These are phyloP conservation scores for Candida ovalis DNA, from an alignment of 805 yeast genomes.

Conservation along the genomic window DNA sequence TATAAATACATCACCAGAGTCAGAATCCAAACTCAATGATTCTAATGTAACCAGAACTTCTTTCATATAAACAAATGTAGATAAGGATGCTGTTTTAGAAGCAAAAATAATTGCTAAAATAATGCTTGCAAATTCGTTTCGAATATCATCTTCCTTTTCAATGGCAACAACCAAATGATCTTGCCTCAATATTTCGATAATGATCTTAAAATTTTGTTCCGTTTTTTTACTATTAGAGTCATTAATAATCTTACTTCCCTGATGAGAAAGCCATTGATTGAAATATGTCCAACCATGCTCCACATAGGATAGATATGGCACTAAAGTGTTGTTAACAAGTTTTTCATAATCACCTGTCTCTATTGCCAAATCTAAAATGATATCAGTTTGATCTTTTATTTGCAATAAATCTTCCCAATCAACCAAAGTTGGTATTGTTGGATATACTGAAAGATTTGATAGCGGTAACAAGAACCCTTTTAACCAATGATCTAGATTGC, in stretches of 20 bases:
- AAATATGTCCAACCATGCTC: slow-evolving; percentile 13
- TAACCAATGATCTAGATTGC: slow-evolving; percentile 20
- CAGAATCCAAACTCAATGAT: slow-evolving; percentile 8
- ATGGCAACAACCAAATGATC: slow-evolving; percentile 17
- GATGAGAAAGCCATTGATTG: slow-evolving; percentile 18
- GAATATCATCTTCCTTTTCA: neutral
- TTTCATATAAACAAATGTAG: slow-evolving; percentile 23
- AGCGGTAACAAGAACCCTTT: slow-evolving; percentile 22
- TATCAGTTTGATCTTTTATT: slow-evolving; percentile 17
- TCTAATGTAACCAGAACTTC: slow-evolving; percentile 21
- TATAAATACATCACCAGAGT: neutral
- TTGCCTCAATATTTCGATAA: slow-evolving; percentile 21
- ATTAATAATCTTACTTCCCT: slow-evolving; percentile 11
- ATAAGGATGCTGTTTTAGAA: slow-evolving; percentile 23
- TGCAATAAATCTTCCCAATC: slow-evolving; percentile 19
- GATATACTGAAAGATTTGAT: slow-evolving; percentile 6
- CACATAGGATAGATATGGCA: slow-evolving; percentile 18
- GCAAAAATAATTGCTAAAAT: slow-evolving; percentile 22
- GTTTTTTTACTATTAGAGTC: neutral
- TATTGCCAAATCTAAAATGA: slow-evolving; percentile 13
- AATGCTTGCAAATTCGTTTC: slow-evolving; percentile 15
- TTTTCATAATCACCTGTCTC: slow-evolving; percentile 2
- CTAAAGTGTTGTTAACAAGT: slow-evolving; percentile 12
- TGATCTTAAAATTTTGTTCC: slow-evolving; percentile 6
- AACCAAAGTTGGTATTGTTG: slow-evolving; percentile 13